Base-by-base conservation (phyloP, 2,329 filamentous ascomycete genomes). In the Zarea fungicola region DNA sequence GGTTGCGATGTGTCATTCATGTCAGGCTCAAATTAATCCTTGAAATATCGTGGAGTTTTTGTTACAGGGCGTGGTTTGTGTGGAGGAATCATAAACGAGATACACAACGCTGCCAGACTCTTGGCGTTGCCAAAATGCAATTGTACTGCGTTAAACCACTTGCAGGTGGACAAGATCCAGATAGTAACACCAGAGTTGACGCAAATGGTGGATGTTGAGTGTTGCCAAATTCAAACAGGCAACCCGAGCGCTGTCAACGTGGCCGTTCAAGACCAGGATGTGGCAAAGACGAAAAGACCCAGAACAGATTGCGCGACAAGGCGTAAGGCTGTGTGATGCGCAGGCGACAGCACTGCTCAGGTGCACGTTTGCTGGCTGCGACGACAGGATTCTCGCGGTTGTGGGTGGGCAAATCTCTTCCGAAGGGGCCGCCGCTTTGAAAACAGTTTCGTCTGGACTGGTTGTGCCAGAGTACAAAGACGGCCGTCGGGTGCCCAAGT, bases 1-100 rank as follows among this genome's bases (percentile, higher is more conserved):
- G 58, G 36, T 34, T 58, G 59, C 14, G 56, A 56, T 29, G 58
- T 49, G 52, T 67, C 59, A 55, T 59, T 63, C 66, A 69, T 67
- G 35, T 9, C 26, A 39, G 13, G 2, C 3, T 22, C 31, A 16
- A 29, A 22, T 9, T 29, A n/a, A 11, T 23, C 9, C 18, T 14
- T 41, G 3, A 16, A 31, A 6, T 22, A 14, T 7, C 29, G 26
- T 29, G 25, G 25, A 8, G 19, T 13, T 13, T 8, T 13, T 37
- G 26, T 22, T 22, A 31, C 31, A 34, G 21, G 39, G 31, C 21
- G 39, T 23, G 31, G 25, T 35, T 49, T 37, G 25, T 25, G 46
- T 42, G 25, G 31, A n/a, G n/a, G n/a, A 36, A 34, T 49, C 40
- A 48, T 49, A 49, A 37, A 35, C 46, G 32, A 25, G 4, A 21